Conservation (phyloP, 352 stramenopile genomes). For the Vaucheria bursata region DNA sequence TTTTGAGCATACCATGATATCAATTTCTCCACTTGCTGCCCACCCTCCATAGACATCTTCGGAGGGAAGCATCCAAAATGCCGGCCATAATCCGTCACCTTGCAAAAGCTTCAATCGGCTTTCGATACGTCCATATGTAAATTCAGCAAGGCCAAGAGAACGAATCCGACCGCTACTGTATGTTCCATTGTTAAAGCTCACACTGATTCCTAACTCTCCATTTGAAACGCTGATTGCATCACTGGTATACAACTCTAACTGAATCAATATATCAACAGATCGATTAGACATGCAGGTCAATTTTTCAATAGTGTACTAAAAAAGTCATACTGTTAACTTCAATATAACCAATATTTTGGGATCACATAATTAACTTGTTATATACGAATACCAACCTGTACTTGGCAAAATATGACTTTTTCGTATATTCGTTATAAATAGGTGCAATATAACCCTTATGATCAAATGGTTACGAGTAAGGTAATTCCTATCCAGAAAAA, state of each 20-base stretch:
- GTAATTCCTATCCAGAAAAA: too few relatives aligned
- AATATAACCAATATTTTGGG: too few relatives aligned
- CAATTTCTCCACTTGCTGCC: slow-evolving; percentile 51
- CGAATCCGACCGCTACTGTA: not conserved
- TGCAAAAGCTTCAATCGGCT: slow-evolving; percentile 14
- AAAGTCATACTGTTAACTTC: too few relatives aligned
- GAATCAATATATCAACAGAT: too few relatives aligned
- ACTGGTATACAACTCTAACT: not conserved
- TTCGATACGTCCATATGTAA: slow-evolving; percentile 5
- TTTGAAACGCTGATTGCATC: not conserved
- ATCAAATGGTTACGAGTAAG: too few relatives aligned
- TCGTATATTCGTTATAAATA: too few relatives aligned
- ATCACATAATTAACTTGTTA: too few relatives aligned
- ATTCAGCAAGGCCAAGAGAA: not conserved
- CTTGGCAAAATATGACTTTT: too few relatives aligned
- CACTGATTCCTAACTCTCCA: not conserved
- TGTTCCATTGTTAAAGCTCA: not conserved
- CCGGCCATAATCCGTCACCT: slow-evolving; percentile 51
- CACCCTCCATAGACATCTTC: slow-evolving; percentile 49
- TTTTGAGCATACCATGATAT: slow-evolving; percentile 53
- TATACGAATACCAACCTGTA: too few relatives aligned
- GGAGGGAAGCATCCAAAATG: slow-evolving; percentile 52
- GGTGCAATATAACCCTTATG: too few relatives aligned
- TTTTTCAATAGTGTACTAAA: too few relatives aligned
- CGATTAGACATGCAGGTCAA: too few relatives aligned